Percentiles rank a stretch among this genome's conserved stretches.
These are phyloP conservation scores for Aspergillus ochraceus DNA, from an alignment of 2,329 filamentous ascomycete species.

Conservation along the genomic window DNA sequence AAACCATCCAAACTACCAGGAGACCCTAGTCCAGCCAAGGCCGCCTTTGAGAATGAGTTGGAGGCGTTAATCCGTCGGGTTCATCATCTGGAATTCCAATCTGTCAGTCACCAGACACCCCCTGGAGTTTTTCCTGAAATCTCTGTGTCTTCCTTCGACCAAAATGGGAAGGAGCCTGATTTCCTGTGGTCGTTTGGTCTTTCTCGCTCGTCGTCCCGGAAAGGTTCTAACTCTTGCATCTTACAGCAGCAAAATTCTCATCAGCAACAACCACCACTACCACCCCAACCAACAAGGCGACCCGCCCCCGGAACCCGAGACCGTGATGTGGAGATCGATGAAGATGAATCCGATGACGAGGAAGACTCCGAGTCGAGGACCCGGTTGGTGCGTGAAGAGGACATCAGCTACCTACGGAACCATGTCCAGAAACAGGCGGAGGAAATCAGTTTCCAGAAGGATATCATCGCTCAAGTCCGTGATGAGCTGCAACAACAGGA, in stretches of 20 bases:
- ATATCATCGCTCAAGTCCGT: slow-evolving; percentile 82
- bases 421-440: slow-evolving; percentile 93
- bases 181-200: slow-evolving; percentile 36
- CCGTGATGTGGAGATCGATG: slow-evolving; percentile 32
- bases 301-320: slow-evolving; percentile 34
- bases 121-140: slow-evolving; percentile 80
- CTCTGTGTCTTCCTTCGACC: slow-evolving; percentile 59
- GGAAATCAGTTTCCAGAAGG: slow-evolving; percentile 81
- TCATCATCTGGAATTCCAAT: slow-evolving; percentile 78
- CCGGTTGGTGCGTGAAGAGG: slow-evolving; percentile 67
- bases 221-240: slow-evolving; percentile 34
- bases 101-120: slow-evolving; percentile 55
- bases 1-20: slow-evolving; percentile 73
- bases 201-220: slow-evolving; percentile 33
- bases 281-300: slow-evolving; percentile 33
- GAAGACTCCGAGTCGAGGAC: slow-evolving; percentile 54
- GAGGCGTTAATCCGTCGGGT: slow-evolving; percentile 74
- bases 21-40: slow-evolving; percentile 71
- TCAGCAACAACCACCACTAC: slow-evolving; percentile 23
- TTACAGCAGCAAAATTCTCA: slow-evolving; percentile 39
- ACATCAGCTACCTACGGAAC: slow-evolving; percentile 80
- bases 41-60: slow-evolving; percentile 78
- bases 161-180: slow-evolving; percentile 47
- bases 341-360: slow-evolving; percentile 42
- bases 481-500: slow-evolving; percentile 84